Percentiles rank a stretch among this genome's conserved stretches.
Evolutionary conservation across 1,284 basidiomycete species (phyloP).

Genomic region (Earliella scabrosa): DNA sequence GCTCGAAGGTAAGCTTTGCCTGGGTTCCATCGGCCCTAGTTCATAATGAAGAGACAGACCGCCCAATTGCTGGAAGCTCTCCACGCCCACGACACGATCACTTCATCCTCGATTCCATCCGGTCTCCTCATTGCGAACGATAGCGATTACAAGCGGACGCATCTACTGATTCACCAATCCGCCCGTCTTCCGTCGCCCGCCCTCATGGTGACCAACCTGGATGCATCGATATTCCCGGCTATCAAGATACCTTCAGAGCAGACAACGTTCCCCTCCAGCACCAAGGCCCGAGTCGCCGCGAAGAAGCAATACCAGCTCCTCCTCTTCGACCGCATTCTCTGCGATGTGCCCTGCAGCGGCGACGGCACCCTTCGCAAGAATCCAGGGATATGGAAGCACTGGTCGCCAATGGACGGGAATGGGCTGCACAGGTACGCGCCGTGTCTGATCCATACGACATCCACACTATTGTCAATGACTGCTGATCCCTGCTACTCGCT

Average conservation of each 20-base stretch:
- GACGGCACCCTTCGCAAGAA: conserved; percentile 98
- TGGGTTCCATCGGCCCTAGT: background rate
- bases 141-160: conserved; percentile 92
- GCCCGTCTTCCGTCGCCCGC: conserved; percentile 92
- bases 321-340: conserved; percentile 92
- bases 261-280: conserved; percentile 30
- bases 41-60: conserved; percentile 52
- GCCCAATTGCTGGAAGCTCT: conserved; percentile 91
- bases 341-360: conserved; percentile 97
- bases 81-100: conserved; percentile 69
- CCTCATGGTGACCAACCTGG: conserved; percentile 94
- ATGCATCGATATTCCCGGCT: conserved; percentile 88
- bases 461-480: background rate
- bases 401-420: conserved; percentile 90
- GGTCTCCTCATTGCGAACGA: conserved; percentile 92
- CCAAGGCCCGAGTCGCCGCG: conserved; percentile 29
- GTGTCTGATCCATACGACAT: background rate
- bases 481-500: background rate
- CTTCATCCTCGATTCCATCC: conserved; percentile 65
- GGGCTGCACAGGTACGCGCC: conserved; percentile 81
- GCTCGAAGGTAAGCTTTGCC: conserved; percentile 75
- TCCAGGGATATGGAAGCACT: conserved; percentile 92
- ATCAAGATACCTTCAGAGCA: conserved; percentile 59
- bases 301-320: conserved; percentile 58
- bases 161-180: conserved; percentile 98